phyloP scores from a whole-genome alignment of 106 monocot species.

The Dioscorea alata region DNA sequence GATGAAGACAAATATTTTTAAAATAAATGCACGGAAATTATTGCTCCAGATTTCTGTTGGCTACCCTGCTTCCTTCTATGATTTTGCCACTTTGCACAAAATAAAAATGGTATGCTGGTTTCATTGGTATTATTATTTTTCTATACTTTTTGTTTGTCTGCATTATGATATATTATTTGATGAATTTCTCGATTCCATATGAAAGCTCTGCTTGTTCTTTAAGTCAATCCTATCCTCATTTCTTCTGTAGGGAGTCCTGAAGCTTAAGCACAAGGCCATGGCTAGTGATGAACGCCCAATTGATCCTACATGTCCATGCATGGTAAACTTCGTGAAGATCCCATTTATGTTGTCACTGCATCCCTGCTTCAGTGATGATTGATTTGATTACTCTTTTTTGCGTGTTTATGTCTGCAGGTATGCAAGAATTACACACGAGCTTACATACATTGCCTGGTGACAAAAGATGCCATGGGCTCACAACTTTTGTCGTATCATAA shows the following conservation, averaged over 20 bases:
- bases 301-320: constrained; percentile 79
- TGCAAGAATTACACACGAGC: constrained; percentile 93
- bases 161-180: too few relatives aligned
- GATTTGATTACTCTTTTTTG: neutral
- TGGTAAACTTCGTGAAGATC: constrained; percentile 41
- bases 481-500: constrained; percentile 95
- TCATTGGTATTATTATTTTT: too few relatives aligned
- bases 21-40: too few relatives aligned
- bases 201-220: neutral
- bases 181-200: too few relatives aligned
- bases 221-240: neutral
- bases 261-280: constrained; percentile 85
- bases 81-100: too few relatives aligned
- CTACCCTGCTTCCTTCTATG: too few relatives aligned
- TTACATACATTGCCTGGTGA: constrained; percentile 89
- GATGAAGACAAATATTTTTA: too few relatives aligned
- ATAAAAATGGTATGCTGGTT: too few relatives aligned
- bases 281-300: constrained; percentile 86
- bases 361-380: neutral
- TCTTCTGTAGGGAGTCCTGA: constrained; percentile 68
- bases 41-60: too few relatives aligned
- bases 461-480: constrained; percentile 93
- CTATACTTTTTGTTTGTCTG: too few relatives aligned
- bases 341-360: neutral
- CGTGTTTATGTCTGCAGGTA: constrained; percentile 37